Evolutionary conservation across 2,329 filamentous ascomycete genomes (phyloP), one percentile per base, ranked within the genome.

Genomic region (Trichoderma arundinaceum): DNA sequence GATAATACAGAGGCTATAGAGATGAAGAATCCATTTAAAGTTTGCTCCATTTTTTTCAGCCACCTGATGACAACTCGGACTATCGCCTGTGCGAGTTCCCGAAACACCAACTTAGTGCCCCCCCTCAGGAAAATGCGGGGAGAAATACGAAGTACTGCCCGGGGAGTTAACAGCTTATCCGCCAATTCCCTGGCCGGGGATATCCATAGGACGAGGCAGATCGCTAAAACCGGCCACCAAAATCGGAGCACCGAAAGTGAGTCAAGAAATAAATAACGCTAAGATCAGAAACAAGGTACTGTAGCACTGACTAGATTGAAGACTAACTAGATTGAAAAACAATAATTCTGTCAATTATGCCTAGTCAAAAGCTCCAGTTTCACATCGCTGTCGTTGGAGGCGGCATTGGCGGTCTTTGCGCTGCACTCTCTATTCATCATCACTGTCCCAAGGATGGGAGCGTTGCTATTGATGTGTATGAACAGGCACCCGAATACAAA

Each of bases 371-470:
- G 48, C 48, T 62, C 38, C 59, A 48, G 7, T 62, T 62, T 13
- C 59, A 62, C 38, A 53, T 62, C n/a, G 59, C 59, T n/a, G 32
- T 62, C n/a, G 48, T 62, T 44, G 59, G 59, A 22, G 59, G 59
- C 39, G 59, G 59, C 59, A 62, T 62, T 44, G 59, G 59, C 7
- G 59, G 59, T 39, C 59, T 62, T n/a, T 62, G 59, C 33, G 59
- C 59, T 44, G 59, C 59, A 10, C 59, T 62, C 0, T 62, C 59
- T 8, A 62, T 62, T 13, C 48, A 62, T 38, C 48, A 62, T 9
- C 59, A 62, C 48, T 53, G 59, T 10, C 59, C 59, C 48, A 62
- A 62, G 13, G 48, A 62, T n/a, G 59, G 59, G n/a, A 62, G 59
- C 35, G 38, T 62, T 17, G 17, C 53, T 4, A 62, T 62, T 9